Base-by-base conservation (phyloP, 257 asterid species). In the Salvia splendens region DNA sequence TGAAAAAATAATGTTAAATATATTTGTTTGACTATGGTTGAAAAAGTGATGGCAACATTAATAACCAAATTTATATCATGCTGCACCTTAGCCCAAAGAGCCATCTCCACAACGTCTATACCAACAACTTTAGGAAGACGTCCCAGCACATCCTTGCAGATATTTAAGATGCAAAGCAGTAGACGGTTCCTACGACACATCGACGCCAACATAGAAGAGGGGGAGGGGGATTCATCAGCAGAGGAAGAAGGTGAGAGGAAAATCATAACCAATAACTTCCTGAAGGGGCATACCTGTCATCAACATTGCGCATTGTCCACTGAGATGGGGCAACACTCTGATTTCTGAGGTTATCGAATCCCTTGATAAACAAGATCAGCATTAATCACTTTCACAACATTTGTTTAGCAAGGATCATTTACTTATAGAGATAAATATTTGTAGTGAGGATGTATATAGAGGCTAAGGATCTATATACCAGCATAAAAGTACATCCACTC, bases 41-140 rank as follows among this genome's bases (percentile, higher is more conserved):
- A 70, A 56, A 73, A 66, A 62, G 61, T 53, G 65, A 65, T 67
- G 72, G 51, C 42, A 43, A 46, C 28, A 68, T 32, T 30, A 72
- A 66, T 57, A 65, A 70, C 51, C 59, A 65, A 78, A 47, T 56
- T 24, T 17, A 63, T 42, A 53, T 63, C 40, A 35, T 35, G 30
- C 53, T 59, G 67, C 75, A 94, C 99, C 96, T 94, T 94, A 71
- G 97, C 97, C 99, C 99, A 94, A 79, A 94, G 92, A 82, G 99
- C 99, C 99, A 94, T 94, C 93, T 94, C 99, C 77, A 94, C 97
- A 65, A 94, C 97, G 76, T 91, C 99, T 68, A 94, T 82, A 67
- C 99, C 99, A 42, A 88, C 89, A 74, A 94, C 95, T 86, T 94
- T 94, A 35, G 99, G 99, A 43, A 91, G 85, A 77, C 85, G 97